Base-by-base conservation (phyloP, 306 rosid species). In the Cicer bijugum region DNA sequence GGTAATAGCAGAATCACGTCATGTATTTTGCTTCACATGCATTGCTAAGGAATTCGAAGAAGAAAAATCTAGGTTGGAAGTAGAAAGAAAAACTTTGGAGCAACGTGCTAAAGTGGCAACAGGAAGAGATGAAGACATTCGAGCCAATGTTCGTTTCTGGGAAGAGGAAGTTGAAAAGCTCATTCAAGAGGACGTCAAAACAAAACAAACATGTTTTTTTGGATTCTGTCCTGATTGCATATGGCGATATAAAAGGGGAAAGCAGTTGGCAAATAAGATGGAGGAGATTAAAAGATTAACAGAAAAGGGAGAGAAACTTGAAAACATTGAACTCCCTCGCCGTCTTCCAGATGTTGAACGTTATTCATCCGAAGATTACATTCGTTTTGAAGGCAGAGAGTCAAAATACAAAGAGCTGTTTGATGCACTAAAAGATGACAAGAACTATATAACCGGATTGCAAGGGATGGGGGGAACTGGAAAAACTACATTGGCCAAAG, bases 401-500 rank as follows among this genome's bases (percentile, higher is more conserved):
- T 45, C 5, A 4, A 10, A 45, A 45, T 45, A 45, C 50, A 3
- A 45, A 11, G 12, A 45, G 1, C 50, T 45, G 3, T 11, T 11
- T 14, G 4, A 12, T 46, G 15, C 14, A 46, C 15, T 46, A 46
- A 46, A 11, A 46, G 15, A 11, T 46, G 6, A 11, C 12, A 46
- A 46, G 4, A 46, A 46, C 14, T 46, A 10, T 46, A 11, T 46
- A 2, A 12, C 1, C 0, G 15, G 12, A 11, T 46, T 46, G 15
- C n/a, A 46, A 10, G 81, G 77, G 39, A 28, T 70, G 33, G 77
- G 71, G 1, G 82, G 82, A 7, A 11, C 48, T 0, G 82, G 82
- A 0, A 78, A 72, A 55, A 43, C 82, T 1, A 52, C 68, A 4
- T 7, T 78, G 61, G 82, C 59, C 12, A 8, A 0, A 52, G 4